A percentile compares a stretch with the other conserved stretches of the same genome.
Evolutionary conservation across 768 basidiomycete genomes (phyloP).

Genomic region (Tulasnella sp.): DNA sequence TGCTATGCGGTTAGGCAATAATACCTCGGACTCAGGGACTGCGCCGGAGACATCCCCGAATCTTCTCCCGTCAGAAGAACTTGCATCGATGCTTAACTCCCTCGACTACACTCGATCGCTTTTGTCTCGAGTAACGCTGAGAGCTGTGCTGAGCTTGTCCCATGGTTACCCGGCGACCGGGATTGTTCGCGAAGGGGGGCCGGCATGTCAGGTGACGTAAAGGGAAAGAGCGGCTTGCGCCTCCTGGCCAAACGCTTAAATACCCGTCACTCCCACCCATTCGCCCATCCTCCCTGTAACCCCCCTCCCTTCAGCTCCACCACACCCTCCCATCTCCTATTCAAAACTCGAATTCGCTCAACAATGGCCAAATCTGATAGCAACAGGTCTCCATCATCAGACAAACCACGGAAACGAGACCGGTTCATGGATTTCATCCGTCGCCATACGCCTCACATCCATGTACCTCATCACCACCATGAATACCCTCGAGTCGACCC

Average conservation of each 20-base stretch:
- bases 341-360: neutral
- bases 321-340: neutral
- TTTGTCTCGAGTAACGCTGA: neutral
- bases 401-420: conserved; percentile 1
- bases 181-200: neutral
- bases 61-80: neutral
- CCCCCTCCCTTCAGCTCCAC: neutral
- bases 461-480: neutral
- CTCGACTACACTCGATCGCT: neutral
- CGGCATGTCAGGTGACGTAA: conserved; percentile 3
- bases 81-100: neutral
- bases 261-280: neutral
- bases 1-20: neutral
- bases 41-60: neutral
- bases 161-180: too few species aligned
- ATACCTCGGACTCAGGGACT: conserved; percentile 1
- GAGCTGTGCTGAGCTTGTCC: neutral
- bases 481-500: neutral
- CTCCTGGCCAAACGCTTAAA: neutral
- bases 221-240: neutral
- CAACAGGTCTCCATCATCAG: neutral
- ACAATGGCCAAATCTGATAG: neutral
- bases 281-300: neutral
- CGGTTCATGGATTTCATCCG: neutral
- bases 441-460: neutral